phyloP scores from a whole-genome alignment of 2,329 filamentous ascomycete species.

The Didymella sp. region DNA sequence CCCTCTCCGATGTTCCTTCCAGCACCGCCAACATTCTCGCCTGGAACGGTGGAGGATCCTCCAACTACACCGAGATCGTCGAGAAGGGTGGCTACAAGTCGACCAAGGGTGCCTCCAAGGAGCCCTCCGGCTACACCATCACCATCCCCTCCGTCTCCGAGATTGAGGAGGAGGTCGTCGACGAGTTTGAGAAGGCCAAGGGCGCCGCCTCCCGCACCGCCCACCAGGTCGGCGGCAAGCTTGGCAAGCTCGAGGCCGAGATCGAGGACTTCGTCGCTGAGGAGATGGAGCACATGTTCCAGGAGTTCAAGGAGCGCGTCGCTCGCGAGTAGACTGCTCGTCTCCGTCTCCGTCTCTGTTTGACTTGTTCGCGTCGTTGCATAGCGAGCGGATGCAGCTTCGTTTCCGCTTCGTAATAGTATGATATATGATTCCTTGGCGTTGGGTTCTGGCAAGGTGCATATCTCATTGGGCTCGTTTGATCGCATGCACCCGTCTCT shows the following conservation, averaged over 20 bases:
- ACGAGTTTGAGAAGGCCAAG: constrained; percentile 47
- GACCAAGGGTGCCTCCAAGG: constrained; percentile 38
- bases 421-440: constrained; percentile 20
- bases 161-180: constrained; percentile 47
- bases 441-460: constrained; percentile 20
- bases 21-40: constrained; percentile 94
- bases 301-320: constrained; percentile 56
- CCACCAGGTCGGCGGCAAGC: constrained; percentile 54
- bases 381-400: constrained; percentile 11
- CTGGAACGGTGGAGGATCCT: constrained; percentile 96
- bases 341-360: background rate
- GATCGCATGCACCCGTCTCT: constrained; percentile 5
- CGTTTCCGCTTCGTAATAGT: constrained; percentile 15
- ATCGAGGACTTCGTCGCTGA: constrained; percentile 58
- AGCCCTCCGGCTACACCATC: constrained; percentile 50
- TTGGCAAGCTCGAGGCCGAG: constrained; percentile 55
- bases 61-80: constrained; percentile 88
- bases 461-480: constrained; percentile 24
- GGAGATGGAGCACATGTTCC: constrained; percentile 61
- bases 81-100: constrained; percentile 73
- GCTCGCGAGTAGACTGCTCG: constrained; percentile 39
- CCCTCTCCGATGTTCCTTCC: constrained; percentile 80
- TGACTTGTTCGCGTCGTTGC: constrained; percentile 9
- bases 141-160: constrained; percentile 48
- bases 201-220: constrained; percentile 51